phyloP scores from a whole-genome alignment of 148 eudicot species.

The Vaccinium vitisidaea region DNA sequence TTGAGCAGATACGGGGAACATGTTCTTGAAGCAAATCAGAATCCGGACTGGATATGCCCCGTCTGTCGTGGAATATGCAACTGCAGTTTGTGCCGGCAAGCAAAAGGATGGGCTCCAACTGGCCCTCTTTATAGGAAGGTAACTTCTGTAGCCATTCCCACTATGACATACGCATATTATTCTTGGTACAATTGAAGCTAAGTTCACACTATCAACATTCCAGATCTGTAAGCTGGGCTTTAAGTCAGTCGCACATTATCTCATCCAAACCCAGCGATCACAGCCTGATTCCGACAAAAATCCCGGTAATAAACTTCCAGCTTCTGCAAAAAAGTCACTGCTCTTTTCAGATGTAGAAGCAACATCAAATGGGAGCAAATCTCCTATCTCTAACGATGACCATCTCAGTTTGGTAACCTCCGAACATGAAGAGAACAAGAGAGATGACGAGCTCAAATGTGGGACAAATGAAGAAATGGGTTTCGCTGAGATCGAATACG shows the following conservation, averaged over 20 bases:
- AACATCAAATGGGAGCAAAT: constrained; percentile 18
- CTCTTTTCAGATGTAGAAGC: constrained; percentile 46
- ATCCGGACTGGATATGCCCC: constrained; percentile 87
- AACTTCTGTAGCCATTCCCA: background rate
- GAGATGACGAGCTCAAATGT: constrained; percentile 13
- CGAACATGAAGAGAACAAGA: constrained; percentile 16
- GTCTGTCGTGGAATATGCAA: constrained; percentile 94
- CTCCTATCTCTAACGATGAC: constrained; percentile 6
- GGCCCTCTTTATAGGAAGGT: constrained; percentile 71
- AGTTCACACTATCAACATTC: constrained; percentile 7
- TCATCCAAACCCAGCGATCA: constrained; percentile 57
- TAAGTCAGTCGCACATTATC: constrained; percentile 94
- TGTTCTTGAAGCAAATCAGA: constrained; percentile 78
- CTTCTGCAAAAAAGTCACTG: constrained; percentile 63
- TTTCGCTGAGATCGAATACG: background rate
- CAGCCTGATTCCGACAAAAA: constrained; percentile 32
- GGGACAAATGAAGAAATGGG: background rate
- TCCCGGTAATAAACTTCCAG: constrained; percentile 27
- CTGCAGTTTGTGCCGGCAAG: constrained; percentile 90
- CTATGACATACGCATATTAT: too few relatives aligned
- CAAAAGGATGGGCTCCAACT: constrained; percentile 91
- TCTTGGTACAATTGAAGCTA: background rate
- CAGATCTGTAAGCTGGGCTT: constrained; percentile 67
- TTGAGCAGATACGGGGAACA: constrained; percentile 84
- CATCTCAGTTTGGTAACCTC: background rate